These are phyloP conservation scores for Rasamsonia emersonii DNA, from an alignment of 2,329 filamentous ascomycete genomes.

Conservation along the genomic window DNA sequence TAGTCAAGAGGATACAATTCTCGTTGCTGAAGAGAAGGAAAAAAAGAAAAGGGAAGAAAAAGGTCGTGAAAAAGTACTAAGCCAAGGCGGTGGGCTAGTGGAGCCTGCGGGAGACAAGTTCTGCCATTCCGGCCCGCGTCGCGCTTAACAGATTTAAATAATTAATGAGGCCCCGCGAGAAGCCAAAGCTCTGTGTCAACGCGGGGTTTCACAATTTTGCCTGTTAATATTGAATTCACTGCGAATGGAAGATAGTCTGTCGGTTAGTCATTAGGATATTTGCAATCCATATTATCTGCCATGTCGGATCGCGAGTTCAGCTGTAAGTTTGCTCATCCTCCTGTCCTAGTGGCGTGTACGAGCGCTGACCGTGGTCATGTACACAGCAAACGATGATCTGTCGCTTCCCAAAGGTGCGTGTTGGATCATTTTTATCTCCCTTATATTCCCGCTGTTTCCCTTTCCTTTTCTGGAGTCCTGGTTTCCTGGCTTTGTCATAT, in stretches of 20 bases:
- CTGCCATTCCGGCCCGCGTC: slow-evolving; percentile 10
- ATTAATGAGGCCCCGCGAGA: slow-evolving; percentile 8
- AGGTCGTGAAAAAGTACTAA: too few relatives aligned
- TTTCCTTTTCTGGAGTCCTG: not conserved
- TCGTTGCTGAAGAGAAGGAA: too few relatives aligned
- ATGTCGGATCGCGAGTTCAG: slow-evolving; percentile 51
- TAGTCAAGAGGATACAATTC: too few relatives aligned
- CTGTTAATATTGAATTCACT: too few relatives aligned
- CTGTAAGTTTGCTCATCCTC: slow-evolving; percentile 26
- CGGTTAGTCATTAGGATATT: too few relatives aligned
- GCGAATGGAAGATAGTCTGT: too few relatives aligned
- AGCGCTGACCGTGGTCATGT: slow-evolving; percentile 14
- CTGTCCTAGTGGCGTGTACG: slow-evolving; percentile 8
- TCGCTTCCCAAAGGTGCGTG: slow-evolving; percentile 50
- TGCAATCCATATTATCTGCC: slow-evolving; percentile 7
- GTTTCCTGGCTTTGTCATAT: too few relatives aligned
- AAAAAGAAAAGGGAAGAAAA: slow-evolving; percentile 8
- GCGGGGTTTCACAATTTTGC: not conserved
- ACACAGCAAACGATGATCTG: slow-evolving; percentile 48
- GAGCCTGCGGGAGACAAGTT: slow-evolving; percentile 6
- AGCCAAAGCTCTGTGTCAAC: slow-evolving; percentile 1
- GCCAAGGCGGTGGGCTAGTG: too few relatives aligned
- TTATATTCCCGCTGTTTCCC: slow-evolving; percentile 1
- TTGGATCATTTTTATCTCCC: slow-evolving; percentile 1
- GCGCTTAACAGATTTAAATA: too few relatives aligned